phyloP scores from a whole-genome alignment of 1,284 basidiomycete species.

The Tylopilus microsporus region DNA sequence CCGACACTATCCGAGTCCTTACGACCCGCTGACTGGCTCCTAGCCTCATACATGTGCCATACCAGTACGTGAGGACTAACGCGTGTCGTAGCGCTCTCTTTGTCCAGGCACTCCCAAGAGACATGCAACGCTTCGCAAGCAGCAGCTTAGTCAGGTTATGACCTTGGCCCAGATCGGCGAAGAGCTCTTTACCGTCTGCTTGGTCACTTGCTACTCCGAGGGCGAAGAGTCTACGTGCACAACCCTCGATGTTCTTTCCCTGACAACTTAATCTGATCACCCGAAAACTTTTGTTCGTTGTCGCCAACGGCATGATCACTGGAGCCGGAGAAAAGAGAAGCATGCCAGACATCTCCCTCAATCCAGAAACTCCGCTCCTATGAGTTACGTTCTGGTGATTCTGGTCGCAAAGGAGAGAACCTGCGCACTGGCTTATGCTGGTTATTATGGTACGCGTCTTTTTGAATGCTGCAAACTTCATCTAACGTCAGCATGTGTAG shows the following conservation, averaged over 20 bases:
- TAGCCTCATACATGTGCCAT: no score
- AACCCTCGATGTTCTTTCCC: constrained; percentile 90
- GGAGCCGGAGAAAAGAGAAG: constrained; percentile 92
- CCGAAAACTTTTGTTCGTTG: constrained; percentile 88
- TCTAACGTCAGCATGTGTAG: constrained; percentile 57
- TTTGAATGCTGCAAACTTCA: neutral
- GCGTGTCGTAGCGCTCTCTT: no score
- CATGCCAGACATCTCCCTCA: constrained; percentile 93
- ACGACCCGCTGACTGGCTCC: no score
- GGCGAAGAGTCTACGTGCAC: constrained; percentile 88
- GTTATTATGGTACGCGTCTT: constrained; percentile 83
- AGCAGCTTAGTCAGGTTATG: constrained; percentile 60
- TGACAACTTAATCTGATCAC: constrained; percentile 85
- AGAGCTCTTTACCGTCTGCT: constrained; percentile 90
- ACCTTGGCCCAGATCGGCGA: constrained; percentile 84
- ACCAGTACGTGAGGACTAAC: no score
- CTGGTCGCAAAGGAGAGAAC: constrained; percentile 86
- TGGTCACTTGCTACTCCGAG: constrained; percentile 98
- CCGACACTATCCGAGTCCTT: no score
- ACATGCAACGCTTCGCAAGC: constrained; percentile 35
- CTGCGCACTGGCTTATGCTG: constrained; percentile 97
- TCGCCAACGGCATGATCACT: constrained; percentile 99
- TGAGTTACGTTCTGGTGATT: constrained; percentile 90
- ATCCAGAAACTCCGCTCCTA: constrained; percentile 94
- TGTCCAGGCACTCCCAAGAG: constrained; percentile 48